These are phyloP conservation scores for Parafenestella ontariensis DNA, from an alignment of 2,329 filamentous ascomycete genomes.

Conservation along the genomic window DNA sequence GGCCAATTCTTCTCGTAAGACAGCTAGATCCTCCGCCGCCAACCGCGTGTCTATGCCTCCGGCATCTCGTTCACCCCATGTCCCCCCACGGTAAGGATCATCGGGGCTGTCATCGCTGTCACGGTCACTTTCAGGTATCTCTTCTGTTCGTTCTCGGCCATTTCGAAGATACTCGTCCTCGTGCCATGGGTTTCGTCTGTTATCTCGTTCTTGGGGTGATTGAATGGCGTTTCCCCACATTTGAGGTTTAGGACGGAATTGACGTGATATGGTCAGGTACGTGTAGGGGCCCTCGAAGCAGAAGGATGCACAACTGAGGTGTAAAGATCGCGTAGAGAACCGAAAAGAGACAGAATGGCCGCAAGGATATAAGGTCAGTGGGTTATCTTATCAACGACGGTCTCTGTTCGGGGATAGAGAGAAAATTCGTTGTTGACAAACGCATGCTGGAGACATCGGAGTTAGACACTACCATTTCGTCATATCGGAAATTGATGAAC, in stretches of 20 bases:
- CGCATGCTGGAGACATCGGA: slow-evolving; percentile 19
- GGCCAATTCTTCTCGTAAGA: slow-evolving; percentile 63
- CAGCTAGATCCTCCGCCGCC: slow-evolving; percentile 67
- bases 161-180: slow-evolving; percentile 31
- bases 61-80: slow-evolving; percentile 68
- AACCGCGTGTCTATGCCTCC: slow-evolving; percentile 60
- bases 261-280: neutral
- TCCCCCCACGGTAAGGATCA: slow-evolving; percentile 51
- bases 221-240: slow-evolving; percentile 32
- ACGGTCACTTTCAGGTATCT: slow-evolving; percentile 15
- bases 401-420: slow-evolving; percentile 1
- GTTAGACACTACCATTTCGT: slow-evolving; percentile 19
- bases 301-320: neutral
- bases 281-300: neutral
- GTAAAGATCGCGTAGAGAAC: neutral
- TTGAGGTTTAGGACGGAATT: slow-evolving; percentile 1
- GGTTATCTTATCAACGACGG: neutral
- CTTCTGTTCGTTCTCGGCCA: slow-evolving; percentile 24
- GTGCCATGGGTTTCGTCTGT: slow-evolving; percentile 45
- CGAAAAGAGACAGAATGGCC: neutral
- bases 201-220: slow-evolving; percentile 29
- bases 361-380: neutral
- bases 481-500: slow-evolving; percentile 17
- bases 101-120: slow-evolving; percentile 31
- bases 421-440: slow-evolving; percentile 15